Evolutionary conservation across 257 asterid species (phyloP), one percentile per base, ranked within the genome.

Genomic region (Nicotiana tomentosiformis): DNA sequence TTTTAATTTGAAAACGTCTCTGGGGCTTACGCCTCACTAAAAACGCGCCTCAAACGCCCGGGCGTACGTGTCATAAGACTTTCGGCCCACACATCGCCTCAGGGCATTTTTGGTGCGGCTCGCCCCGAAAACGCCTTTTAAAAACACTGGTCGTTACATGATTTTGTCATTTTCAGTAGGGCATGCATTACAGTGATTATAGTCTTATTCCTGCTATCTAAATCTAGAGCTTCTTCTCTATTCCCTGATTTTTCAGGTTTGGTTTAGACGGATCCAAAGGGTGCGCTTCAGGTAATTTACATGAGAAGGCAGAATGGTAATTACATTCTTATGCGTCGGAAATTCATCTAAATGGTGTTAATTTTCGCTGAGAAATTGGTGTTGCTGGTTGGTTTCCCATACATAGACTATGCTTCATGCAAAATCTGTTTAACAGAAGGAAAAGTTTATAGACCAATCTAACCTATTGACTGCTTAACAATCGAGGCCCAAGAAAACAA

Each of bases 261-360:
- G 87, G 97, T 95, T 77, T 97, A 95, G 85, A 91, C 97, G 1
- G 95, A 93, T 79, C 98, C 99, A 1, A 93, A 95, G 87, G 97
- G 89, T 66, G 99, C 99, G 9, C 97, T 95, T 66, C 95, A 90
- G 87, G 99, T 30, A 30, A 30, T 30, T 30, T 30, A 30, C 2
- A 30, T 30, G 97, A 89, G 74, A 95, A 93, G 86, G 98, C 98
- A 61, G 98, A 95, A 72, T 95, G 99, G 99, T 93, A 84, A 89
- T 69, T 37, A 37, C 77, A 69, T 5, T 32, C 56, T 58, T 37
- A 69, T 69, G 77, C 16, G 29, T 37, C 20, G 35, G 32, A 10
- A 10, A 17, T 69, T 69, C 32, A 69, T 39, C 17, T 18, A 10
- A 69, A 39, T 69, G 33, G 57, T 69, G 33, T 32, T 69, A 69